Evolutionary conservation across 2,329 filamentous ascomycete species (phyloP), one percentile per base, ranked within the genome.

Genomic region (Xylariaceae sp.): DNA sequence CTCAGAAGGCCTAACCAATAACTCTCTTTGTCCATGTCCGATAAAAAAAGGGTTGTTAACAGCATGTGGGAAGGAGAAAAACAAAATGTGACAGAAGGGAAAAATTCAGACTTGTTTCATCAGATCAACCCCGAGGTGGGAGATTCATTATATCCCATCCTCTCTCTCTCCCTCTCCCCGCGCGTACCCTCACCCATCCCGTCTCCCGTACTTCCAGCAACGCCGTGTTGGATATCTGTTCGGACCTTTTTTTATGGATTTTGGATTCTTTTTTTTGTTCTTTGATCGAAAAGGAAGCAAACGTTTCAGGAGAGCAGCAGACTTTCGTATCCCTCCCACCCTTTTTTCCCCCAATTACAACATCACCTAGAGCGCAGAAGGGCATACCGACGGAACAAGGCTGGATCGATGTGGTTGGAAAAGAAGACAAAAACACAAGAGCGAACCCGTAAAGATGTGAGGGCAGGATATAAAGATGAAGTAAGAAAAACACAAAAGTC

Each of bases 1-100:
- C 57, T 58, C 57, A 64, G 62, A 64, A 60, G 62, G 57, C 62
- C 62, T 53, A 61, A 62, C 62, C 55, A 51, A 57, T 57, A 42
- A 52, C 53, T 51, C 56, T 37, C 45, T 35, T 55, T 34, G 37
- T 42, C 30, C 53, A 9, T 53, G 23, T 55, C 60, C 55, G 30
- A 52, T 30, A 30, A 30, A 59, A 57, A 51, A 42, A 42, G 37
- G 8, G 37, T 42, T 49, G 35, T 60, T 49, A 45, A 57, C 57
- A 44, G 44, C 49, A 51, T 51, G 55, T 55, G 13, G n/a, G 47
- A 56, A 51, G 13, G 11, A 34, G 55, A 34, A 52, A 34, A 54
- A 15, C 18, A 3, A 58, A 39, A 30, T 30, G 23, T 30, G 49
- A 45, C 51, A 58, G 53, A 47, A 13, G n/a, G 56, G n/a, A 58